phyloP scores from a whole-genome alignment of 805 yeast genomes.

The Candida yuanshanica region DNA sequence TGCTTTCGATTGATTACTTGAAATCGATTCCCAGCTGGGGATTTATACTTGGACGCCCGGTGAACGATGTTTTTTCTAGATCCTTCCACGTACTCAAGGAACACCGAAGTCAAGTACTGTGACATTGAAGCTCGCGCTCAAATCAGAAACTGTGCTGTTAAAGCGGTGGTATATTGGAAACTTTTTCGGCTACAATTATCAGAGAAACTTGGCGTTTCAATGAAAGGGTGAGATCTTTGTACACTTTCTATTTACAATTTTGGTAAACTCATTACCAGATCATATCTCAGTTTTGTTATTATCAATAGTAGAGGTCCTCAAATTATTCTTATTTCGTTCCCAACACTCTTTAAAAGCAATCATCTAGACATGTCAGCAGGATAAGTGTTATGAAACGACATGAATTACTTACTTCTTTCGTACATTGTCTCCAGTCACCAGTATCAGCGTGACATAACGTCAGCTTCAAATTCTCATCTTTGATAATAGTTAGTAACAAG shows the following conservation, averaged over 20 bases:
- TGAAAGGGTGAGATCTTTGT: too few relatives aligned
- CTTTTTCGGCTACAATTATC: too few relatives aligned
- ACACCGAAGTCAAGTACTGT: too few relatives aligned
- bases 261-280: not conserved
- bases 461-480: constrained; percentile 61
- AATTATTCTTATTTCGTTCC: constrained; percentile 33
- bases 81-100: not conserved
- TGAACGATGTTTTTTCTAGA: constrained; percentile 1
- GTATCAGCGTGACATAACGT: constrained; percentile 79
- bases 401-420: constrained; percentile 45
- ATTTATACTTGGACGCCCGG: not conserved
- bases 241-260: not conserved
- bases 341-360: constrained; percentile 37
- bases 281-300: constrained; percentile 7
- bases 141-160: too few relatives aligned
- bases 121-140: too few relatives aligned
- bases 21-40: not conserved
- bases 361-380: constrained; percentile 27
- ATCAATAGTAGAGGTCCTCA: constrained; percentile 33
- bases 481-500: not conserved
- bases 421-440: constrained; percentile 74
- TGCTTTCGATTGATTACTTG: not conserved
- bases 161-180: too few relatives aligned
- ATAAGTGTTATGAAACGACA: not conserved
- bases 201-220: too few relatives aligned